These are phyloP conservation scores for Lecanicillium sp. DNA, from an alignment of 2,329 filamentous ascomycete species.

Conservation along the genomic window DNA sequence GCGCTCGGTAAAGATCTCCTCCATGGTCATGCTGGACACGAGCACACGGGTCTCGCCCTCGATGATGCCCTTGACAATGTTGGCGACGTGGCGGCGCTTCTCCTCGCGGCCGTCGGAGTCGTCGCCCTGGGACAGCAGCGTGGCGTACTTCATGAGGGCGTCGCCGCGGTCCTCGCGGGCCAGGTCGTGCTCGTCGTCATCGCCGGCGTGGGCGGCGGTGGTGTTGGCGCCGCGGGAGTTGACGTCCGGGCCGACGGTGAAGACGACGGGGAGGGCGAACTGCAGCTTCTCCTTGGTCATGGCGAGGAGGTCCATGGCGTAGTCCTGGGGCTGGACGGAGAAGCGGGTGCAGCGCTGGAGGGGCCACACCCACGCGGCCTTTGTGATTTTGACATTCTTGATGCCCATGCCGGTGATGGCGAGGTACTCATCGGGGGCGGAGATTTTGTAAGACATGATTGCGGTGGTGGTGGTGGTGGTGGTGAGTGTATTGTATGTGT, in stretches of 20 bases:
- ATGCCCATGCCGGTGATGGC: constrained; percentile 78
- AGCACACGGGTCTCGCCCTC: constrained; percentile 81
- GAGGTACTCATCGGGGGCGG: constrained; percentile 76
- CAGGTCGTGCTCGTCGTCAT: constrained; percentile 19
- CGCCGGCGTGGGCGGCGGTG: constrained; percentile 16
- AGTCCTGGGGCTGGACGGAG: constrained; percentile 71
- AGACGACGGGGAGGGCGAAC: constrained; percentile 75
- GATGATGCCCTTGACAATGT: constrained; percentile 85
- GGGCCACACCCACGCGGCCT: constrained; percentile 67
- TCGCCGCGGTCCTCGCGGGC: constrained; percentile 49
- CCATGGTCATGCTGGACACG: constrained; percentile 87
- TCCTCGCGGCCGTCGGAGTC: constrained; percentile 31
- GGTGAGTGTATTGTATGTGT: constrained; percentile 3
- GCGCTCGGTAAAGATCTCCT: constrained; percentile 76
- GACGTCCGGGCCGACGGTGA: constrained; percentile 77
- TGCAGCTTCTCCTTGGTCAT: constrained; percentile 89
- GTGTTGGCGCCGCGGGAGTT: constrained; percentile 48
- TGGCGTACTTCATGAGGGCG: constrained; percentile 74
- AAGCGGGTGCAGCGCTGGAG: constrained; percentile 60
- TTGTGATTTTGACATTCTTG: constrained; percentile 68
- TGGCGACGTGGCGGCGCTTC: constrained; percentile 59
- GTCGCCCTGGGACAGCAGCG: constrained; percentile 68
- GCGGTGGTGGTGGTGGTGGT: constrained; percentile 18
- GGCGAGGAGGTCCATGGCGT: constrained; percentile 74
- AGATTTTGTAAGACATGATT: constrained; percentile 59